Evolutionary conservation across 805 yeast genomes (phyloP).

Genomic region (Huiozyma naganishii): DNA sequence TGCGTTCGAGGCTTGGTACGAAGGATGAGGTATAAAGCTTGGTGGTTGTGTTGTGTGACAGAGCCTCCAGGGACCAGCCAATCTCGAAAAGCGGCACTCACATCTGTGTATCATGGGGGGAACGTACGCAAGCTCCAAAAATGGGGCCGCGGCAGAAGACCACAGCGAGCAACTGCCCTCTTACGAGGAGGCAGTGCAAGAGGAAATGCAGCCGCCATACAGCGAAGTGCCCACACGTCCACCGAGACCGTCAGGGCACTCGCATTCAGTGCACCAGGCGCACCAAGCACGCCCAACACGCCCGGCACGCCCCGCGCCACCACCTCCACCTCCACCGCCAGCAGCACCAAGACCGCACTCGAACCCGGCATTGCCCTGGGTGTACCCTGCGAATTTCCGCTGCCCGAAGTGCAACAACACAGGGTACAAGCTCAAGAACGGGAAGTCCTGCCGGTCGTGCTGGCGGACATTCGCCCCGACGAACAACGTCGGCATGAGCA

Average conservation of each 20-base stretch:
- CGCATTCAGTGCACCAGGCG: slow-evolving; percentile 1
- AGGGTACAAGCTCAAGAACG: slow-evolving; percentile 51
- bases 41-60: too few relatives aligned
- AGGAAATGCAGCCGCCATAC: slow-evolving; percentile 10
- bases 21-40: too few relatives aligned
- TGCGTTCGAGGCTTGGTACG: too few relatives aligned
- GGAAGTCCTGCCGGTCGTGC: slow-evolving; percentile 58
- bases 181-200: slow-evolving; percentile 35
- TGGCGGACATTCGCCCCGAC: slow-evolving; percentile 50
- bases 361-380: slow-evolving; percentile 39
- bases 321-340: slow-evolving; percentile 5
- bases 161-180: slow-evolving; percentile 32
- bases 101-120: too few relatives aligned
- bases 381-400: slow-evolving; percentile 48
- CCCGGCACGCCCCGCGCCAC: slow-evolving; percentile 1
- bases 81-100: too few relatives aligned
- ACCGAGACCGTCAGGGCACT: slow-evolving; percentile 3
- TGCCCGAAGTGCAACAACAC: slow-evolving; percentile 70
- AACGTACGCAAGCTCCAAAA: too few relatives aligned
- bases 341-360: background rate
- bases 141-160: background rate
- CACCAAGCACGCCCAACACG: slow-evolving; percentile 2
- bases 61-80: too few relatives aligned
- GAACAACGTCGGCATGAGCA: slow-evolving; percentile 17
- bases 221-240: slow-evolving; percentile 7